Percentiles rank a stretch among this genome's conserved stretches.
phyloP scores from a whole-genome alignment of 306 rosid genomes.

The Quercus alba region DNA sequence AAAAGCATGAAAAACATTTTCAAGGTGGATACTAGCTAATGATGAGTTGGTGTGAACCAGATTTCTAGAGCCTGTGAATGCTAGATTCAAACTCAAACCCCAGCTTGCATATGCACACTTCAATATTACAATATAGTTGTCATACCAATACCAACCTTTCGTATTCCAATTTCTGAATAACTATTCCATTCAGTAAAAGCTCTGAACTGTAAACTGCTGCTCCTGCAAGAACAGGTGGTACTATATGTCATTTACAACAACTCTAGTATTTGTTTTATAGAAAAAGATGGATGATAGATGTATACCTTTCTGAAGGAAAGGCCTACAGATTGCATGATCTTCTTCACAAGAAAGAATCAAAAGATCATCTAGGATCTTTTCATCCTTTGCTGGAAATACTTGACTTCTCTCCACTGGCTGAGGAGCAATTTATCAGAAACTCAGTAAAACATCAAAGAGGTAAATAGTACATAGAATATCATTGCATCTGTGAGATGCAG shows the following conservation, averaged over 20 bases:
- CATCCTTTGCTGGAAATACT: slow-evolving; percentile 23
- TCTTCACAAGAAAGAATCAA: slow-evolving; percentile 57
- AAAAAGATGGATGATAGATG: slow-evolving; percentile 6
- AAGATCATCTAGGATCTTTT: slow-evolving; percentile 27
- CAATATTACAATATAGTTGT: neutral
- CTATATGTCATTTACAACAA: neutral
- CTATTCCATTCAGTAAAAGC: slow-evolving; percentile 52
- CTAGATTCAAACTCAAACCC: neutral
- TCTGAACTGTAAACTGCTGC: slow-evolving; percentile 37
- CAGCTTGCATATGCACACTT: neutral
- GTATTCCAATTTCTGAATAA: slow-evolving; percentile 35
- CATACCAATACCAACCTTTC: slow-evolving; percentile 25
- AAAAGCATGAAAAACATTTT: neutral
- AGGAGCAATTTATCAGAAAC: slow-evolving; percentile 10
- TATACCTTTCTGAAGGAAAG: slow-evolving; percentile 40
- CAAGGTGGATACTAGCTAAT: neutral
- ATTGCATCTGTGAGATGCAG: neutral
- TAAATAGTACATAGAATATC: neutral
- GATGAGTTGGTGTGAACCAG: neutral
- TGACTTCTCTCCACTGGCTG: slow-evolving; percentile 47
- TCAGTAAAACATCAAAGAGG: neutral
- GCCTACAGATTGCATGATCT: slow-evolving; percentile 33
- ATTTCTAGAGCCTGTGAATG: neutral
- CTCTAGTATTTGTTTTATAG: neutral
- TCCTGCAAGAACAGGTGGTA: slow-evolving; percentile 33